These are phyloP conservation scores for Suillus hirtellus DNA, from an alignment of 768 basidiomycete species.

Conservation along the genomic window DNA sequence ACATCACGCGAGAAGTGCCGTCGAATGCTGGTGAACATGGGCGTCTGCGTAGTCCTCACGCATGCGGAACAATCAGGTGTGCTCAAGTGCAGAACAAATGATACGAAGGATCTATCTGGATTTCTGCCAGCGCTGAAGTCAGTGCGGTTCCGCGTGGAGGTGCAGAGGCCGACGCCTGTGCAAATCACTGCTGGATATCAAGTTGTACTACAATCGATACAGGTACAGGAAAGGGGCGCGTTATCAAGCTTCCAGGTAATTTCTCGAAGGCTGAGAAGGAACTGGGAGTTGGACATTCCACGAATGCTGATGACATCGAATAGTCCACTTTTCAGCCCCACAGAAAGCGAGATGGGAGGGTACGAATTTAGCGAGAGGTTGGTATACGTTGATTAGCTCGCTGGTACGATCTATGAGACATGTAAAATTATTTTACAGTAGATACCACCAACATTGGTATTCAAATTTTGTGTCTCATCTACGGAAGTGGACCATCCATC, in stretches of 20 bases:
- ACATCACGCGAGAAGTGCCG: slow-evolving; percentile 75
- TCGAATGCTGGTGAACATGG: slow-evolving; percentile 68
- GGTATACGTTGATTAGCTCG: slow-evolving; percentile 31
- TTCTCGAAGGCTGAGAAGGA: slow-evolving; percentile 56
- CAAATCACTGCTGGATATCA: slow-evolving; percentile 49
- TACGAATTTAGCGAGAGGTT: slow-evolving; percentile 34
- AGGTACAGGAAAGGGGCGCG: slow-evolving; percentile 90
- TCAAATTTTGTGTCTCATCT: slow-evolving; percentile 8
- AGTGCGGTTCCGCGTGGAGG: slow-evolving; percentile 82
- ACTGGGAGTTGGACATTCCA: slow-evolving; percentile 67
- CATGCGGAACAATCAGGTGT: slow-evolving; percentile 63
- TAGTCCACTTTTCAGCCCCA: slow-evolving; percentile 30
- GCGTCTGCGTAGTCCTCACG: slow-evolving; percentile 66
- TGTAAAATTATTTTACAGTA: slow-evolving; percentile 11
- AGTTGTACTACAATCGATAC: slow-evolving; percentile 64
- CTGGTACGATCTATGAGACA: slow-evolving; percentile 19
- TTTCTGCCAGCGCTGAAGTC: slow-evolving; percentile 60
- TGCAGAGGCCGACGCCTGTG: slow-evolving; percentile 44
- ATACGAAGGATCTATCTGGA: slow-evolving; percentile 57
- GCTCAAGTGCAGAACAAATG: slow-evolving; percentile 77
- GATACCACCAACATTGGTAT: slow-evolving; percentile 5
- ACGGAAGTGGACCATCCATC: slow-evolving; percentile 36
- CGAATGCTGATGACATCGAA: slow-evolving; percentile 18
- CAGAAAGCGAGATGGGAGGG: slow-evolving; percentile 27
- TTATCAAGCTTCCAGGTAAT: slow-evolving; percentile 78